phyloP scores from a whole-genome alignment of 768 basidiomycete species.

The Cyclocybe aegerita region DNA sequence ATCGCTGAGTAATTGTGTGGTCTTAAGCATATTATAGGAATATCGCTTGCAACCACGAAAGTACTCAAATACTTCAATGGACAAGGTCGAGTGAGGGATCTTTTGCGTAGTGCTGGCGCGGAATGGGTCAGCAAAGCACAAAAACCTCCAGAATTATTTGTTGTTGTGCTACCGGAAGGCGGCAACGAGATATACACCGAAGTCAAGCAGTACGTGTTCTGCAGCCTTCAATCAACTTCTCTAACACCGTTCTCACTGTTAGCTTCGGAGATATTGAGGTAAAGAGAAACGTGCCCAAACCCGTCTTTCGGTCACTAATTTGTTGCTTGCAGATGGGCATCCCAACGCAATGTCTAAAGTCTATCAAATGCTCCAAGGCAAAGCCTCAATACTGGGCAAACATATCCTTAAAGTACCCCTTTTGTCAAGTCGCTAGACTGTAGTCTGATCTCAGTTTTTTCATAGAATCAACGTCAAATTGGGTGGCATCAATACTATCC shows the following conservation, averaged over 20 bases:
- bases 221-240: background rate
- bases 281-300: background rate
- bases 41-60: slow-evolving; percentile 46
- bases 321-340: slow-evolving; percentile 55
- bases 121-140: slow-evolving; percentile 40
- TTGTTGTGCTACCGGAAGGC: slow-evolving; percentile 71
- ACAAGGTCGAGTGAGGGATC: slow-evolving; percentile 53
- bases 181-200: slow-evolving; percentile 76
- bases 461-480: slow-evolving; percentile 80
- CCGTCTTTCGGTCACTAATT: background rate
- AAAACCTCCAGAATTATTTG: slow-evolving; percentile 54
- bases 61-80: slow-evolving; percentile 56
- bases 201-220: slow-evolving; percentile 67
- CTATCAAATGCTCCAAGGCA: slow-evolving; percentile 61
- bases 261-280: slow-evolving; percentile 71
- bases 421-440: no score
- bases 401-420: slow-evolving; percentile 65
- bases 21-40: slow-evolving; percentile 43
- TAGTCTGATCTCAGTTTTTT: background rate
- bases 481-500: slow-evolving; percentile 80
- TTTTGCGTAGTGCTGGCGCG: slow-evolving; percentile 51
- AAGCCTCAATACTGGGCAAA: slow-evolving; percentile 82
- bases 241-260: background rate
- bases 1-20: background rate
- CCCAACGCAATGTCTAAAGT: slow-evolving; percentile 78